These are phyloP conservation scores for Didymellaceae sp. DNA, from an alignment of 2,329 filamentous ascomycete genomes.

Conservation along the genomic window DNA sequence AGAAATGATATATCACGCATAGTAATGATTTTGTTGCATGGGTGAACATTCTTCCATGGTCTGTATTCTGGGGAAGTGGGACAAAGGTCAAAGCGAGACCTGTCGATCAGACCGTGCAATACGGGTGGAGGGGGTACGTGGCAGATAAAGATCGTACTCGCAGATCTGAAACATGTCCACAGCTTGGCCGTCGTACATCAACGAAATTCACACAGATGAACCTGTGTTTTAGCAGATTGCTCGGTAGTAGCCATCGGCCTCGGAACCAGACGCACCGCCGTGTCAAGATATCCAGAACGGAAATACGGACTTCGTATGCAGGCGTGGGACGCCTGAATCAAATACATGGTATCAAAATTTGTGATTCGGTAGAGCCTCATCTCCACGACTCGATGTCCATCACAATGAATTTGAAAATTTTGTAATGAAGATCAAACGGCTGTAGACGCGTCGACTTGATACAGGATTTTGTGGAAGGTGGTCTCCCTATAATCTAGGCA, in stretches of 20 bases:
- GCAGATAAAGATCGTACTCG: slow-evolving; percentile 1
- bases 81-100: not conserved
- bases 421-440: slow-evolving; percentile 17
- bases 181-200: not conserved
- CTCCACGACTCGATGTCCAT: slow-evolving; percentile 6
- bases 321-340: not conserved
- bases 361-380: not conserved
- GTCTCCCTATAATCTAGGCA: slow-evolving; percentile 2
- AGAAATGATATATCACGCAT: not conserved
- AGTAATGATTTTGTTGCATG: not conserved
- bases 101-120: slow-evolving; percentile 11
- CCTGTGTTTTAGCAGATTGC: not conserved
- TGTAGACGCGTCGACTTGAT: slow-evolving; percentile 11
- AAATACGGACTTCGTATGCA: not conserved
- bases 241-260: too few relatives aligned
- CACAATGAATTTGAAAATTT: not conserved
- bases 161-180: slow-evolving; percentile 8
- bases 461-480: not conserved
- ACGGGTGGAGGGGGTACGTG: slow-evolving; percentile 1
- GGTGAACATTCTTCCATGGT: not conserved
- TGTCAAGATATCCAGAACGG: too few relatives aligned
- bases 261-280: too few relatives aligned
- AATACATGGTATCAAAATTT: not conserved
- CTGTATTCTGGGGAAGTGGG: slow-evolving; percentile 13
- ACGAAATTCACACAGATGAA: not conserved